Conservation (phyloP, 495 filamentous ascomycete genomes). For the Lophiotrema nucula region DNA sequence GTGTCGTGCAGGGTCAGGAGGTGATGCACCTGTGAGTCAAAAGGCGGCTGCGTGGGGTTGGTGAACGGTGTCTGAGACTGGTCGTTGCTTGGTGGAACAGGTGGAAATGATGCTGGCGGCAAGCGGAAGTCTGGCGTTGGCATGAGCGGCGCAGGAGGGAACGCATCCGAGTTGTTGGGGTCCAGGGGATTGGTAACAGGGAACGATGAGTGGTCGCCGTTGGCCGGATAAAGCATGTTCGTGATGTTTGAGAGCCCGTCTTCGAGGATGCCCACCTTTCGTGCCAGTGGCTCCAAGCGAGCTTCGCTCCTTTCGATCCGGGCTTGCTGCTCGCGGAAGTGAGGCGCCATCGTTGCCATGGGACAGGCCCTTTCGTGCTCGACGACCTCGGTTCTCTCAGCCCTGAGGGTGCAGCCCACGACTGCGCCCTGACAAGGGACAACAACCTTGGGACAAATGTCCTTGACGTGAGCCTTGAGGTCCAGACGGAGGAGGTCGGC, state of each 20-base stretch:
- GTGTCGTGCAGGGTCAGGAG: slow-evolving; percentile 68
- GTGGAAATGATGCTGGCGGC: slow-evolving; percentile 29
- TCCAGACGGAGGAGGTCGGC: slow-evolving; percentile 49
- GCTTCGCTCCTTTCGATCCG: slow-evolving; percentile 57
- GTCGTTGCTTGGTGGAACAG: slow-evolving; percentile 15
- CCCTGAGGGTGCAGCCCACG: slow-evolving; percentile 56
- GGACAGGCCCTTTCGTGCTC: slow-evolving; percentile 57
- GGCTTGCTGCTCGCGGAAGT: slow-evolving; percentile 57
- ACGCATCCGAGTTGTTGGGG: slow-evolving; percentile 26
- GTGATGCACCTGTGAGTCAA: slow-evolving; percentile 54
- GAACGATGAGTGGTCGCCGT: slow-evolving; percentile 28
- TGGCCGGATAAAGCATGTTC: slow-evolving; percentile 39
- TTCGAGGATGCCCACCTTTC: slow-evolving; percentile 60
- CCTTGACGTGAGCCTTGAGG: slow-evolving; percentile 51
- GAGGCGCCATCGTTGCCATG: slow-evolving; percentile 58
- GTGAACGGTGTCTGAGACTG: slow-evolving; percentile 20
- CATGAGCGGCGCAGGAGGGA: slow-evolving; percentile 13
- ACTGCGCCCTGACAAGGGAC: slow-evolving; percentile 55
- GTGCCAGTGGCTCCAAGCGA: slow-evolving; percentile 55
- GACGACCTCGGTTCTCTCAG: slow-evolving; percentile 50
- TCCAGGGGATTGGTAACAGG: slow-evolving; percentile 30
- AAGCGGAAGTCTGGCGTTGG: slow-evolving; percentile 33
- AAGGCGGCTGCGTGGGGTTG: slow-evolving; percentile 33
- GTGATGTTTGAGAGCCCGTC: slow-evolving; percentile 53
- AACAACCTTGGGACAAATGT: slow-evolving; percentile 53